Evolutionary conservation across 257 asterid genomes (phyloP).

Genomic region (Osmanthus fragrans): DNA sequence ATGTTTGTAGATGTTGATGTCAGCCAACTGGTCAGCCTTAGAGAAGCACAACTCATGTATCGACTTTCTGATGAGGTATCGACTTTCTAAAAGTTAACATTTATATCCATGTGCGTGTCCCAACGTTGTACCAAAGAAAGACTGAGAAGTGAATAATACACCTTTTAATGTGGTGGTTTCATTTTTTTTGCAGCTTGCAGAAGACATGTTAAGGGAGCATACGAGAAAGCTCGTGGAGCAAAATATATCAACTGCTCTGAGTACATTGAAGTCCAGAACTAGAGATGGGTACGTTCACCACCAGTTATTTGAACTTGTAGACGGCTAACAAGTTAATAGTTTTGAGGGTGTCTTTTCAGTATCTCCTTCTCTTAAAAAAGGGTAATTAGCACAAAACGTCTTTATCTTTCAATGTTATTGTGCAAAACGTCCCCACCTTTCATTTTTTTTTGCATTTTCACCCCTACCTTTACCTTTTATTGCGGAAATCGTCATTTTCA

Average conservation of each 20-base stretch:
- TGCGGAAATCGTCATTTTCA: no score
- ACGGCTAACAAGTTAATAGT: constrained; percentile 10
- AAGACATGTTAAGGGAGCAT: constrained; percentile 85
- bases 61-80: constrained; percentile 83
- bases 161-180: constrained; percentile 16
- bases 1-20: constrained; percentile 64
- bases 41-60: constrained; percentile 84
- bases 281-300: constrained; percentile 51
- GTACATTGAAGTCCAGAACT: constrained; percentile 72
- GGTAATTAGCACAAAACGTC: no score
- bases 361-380: not conserved
- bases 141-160: constrained; percentile 12
- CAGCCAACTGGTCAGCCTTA: constrained; percentile 69
- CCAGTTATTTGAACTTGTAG: constrained; percentile 17
- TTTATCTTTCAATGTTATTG: no score
- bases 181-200: constrained; percentile 68
- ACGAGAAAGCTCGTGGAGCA: constrained; percentile 83
- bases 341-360: not conserved
- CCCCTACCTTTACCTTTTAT: no score
- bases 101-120: constrained; percentile 3
- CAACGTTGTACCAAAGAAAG: not conserved
- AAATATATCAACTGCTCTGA: constrained; percentile 69
- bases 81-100: not conserved
- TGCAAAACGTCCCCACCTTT: no score
- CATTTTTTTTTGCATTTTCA: no score